These are phyloP conservation scores for Myxozyma mucilagina DNA, from an alignment of 805 yeast species.

Conservation along the genomic window DNA sequence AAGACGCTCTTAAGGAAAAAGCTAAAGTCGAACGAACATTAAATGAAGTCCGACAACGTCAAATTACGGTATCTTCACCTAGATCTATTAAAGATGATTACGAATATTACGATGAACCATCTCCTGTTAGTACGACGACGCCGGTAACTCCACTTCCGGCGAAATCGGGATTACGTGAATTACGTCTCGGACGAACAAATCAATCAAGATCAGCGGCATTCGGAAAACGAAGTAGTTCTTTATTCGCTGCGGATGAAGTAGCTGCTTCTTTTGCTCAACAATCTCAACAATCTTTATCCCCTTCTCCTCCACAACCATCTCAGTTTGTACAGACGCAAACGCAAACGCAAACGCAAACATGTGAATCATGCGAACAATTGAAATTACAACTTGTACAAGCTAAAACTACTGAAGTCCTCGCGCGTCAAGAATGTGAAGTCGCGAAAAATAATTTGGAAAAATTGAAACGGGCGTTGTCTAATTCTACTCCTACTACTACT, in stretches of 20 bases:
- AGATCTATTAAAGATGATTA: slow-evolving; percentile 8
- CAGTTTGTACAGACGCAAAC: neutral
- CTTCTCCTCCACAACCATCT: neutral
- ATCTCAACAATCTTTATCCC: neutral
- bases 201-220: slow-evolving; percentile 15
- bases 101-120: slow-evolving; percentile 21
- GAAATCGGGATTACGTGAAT: slow-evolving; percentile 23
- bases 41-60: slow-evolving; percentile 27
- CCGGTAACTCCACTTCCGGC: neutral
- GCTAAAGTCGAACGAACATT: slow-evolving; percentile 23
- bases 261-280: neutral
- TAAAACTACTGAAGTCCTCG: slow-evolving; percentile 37
- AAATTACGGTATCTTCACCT: neutral
- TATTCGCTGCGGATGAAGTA: slow-evolving; percentile 17
- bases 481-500: neutral
- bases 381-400: slow-evolving; percentile 37
- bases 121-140: neutral
- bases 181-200: slow-evolving; percentile 28
- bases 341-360: neutral
- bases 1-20: slow-evolving; percentile 26
- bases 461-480: slow-evolving; percentile 3
- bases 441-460: slow-evolving; percentile 32
- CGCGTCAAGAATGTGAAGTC: slow-evolving; percentile 38
- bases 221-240: slow-evolving; percentile 27
- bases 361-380: slow-evolving; percentile 36